Base-by-base conservation (phyloP, 371 early-diverging fungal species). In the Syncephalis plumigaleata region DNA sequence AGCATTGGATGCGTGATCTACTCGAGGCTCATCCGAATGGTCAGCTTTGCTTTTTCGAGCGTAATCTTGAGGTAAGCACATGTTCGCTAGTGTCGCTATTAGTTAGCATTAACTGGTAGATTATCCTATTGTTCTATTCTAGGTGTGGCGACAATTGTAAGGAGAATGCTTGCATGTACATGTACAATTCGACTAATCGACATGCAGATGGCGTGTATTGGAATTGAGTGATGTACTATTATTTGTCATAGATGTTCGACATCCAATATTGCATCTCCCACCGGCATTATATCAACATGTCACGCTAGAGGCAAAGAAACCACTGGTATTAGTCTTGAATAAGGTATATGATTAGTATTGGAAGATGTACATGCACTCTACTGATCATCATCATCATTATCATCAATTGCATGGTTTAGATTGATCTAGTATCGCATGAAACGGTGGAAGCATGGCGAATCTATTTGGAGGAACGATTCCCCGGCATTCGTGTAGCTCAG, bases 191-290 rank as follows among this genome's bases (percentile, higher is more conserved):
- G 5, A 51, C 11, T n/a, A 0, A 18, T 15, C 11, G 21, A 9
- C 36, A 8, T 9, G 15, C 49, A 73, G 71, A 40, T 85, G 86
- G 86, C 59, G 86, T 11, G 86, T 84, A 1, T 56, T 81, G 39
- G 86, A 85, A 57, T 81, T 82, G 27, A 84, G 87, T 53, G 96
- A 96, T 55, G 72, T 93, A 39, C 68, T 97, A 40, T 64, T 92
- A 42, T 70, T 92, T 54, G 78, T 97, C n/a, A 86, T 94, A 45
- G 98, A 98, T 60, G 74, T 88, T 31, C 71, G 98, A 26, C 83
- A 95, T 53, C 97, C 97, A 3, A 56, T 93, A 2, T 61, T 96
- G 37, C 96, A 92, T 56, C 91, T 94, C 55, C 89, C 93, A 24
- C 75, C 83, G 0, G 80, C 91, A 9, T 68, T 92, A 13, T 89